Base-by-base conservation (phyloP, 2,329 filamentous ascomycete genomes). In the Ascocoryne sarcoides region DNA sequence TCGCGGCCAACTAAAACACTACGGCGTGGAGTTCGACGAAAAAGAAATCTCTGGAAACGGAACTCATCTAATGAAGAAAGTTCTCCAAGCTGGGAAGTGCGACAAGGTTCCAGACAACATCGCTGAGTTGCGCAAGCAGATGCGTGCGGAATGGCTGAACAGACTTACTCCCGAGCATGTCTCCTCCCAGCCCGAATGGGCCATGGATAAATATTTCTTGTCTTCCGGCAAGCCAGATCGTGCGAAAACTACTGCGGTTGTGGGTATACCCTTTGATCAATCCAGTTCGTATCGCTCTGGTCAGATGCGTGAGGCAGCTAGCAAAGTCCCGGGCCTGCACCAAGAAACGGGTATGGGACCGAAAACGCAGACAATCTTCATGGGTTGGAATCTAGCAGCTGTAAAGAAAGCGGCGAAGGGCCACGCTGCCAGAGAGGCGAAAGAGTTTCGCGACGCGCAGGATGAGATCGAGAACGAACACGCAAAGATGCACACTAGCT, bases 51-150 rank as follows among this genome's bases (percentile, higher is more conserved):
- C 33, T 23, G 29, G 36, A 28, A 26, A 21, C 26, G 26, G 36
- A 23, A 33, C 36, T 35, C 20, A 16, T 8, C 41, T 58, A 4
- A 41, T 49, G 17, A 41, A 48, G 34, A 34, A 40, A 40, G 37
- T 40, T 26, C 37, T 40, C 30, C 37, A 34, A 18, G 37, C 37
- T 30, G 37, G 37, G 30, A 40, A 40, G 34, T 40, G 37, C 26
- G 37, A 33, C 12, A 34, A 20, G 31, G 37, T 40, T 34, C 37
- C 37, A 12, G 37, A 40, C 19, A 17, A 40, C 15, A 40, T 40
- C 30, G 23, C 30, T 12, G 30, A 33, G 30, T 18, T 40, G 17
- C 37, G 29, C 15, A 23, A 40, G 37, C 37, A 33, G 37, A 34
- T 40, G 37, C 37, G 34, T 40, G 26, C 29, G 14, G 30, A 34